These are phyloP conservation scores for Alternaria gaisen DNA, from an alignment of 2,329 filamentous ascomycete species.

Conservation along the genomic window DNA sequence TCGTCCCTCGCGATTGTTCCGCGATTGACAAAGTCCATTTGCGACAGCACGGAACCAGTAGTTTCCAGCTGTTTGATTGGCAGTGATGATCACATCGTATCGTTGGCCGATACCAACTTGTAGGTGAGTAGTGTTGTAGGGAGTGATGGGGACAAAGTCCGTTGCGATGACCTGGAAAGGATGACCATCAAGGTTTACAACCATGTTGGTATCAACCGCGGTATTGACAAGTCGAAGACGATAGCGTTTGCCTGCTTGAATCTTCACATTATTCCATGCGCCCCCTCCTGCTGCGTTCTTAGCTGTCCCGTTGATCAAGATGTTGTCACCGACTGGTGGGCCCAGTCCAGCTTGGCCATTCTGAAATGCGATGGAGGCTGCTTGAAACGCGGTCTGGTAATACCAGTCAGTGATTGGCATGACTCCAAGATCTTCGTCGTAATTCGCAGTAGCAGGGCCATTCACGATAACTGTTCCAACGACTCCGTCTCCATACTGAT, in stretches of 20 bases:
- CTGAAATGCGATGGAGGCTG: constrained; percentile 33
- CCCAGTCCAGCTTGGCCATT: constrained; percentile 22
- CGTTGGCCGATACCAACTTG: constrained; percentile 52
- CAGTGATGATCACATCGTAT: constrained; percentile 48
- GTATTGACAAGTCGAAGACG: constrained; percentile 67
- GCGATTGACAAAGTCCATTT: constrained; percentile 34
- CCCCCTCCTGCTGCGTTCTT: constrained; percentile 52
- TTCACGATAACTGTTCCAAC: constrained; percentile 46
- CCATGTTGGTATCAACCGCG: constrained; percentile 36
- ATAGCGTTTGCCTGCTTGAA: constrained; percentile 58
- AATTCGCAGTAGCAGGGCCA: constrained; percentile 43
- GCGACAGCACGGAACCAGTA: constrained; percentile 48
- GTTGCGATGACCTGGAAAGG: constrained; percentile 44
- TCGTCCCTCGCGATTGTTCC: constrained; percentile 39
- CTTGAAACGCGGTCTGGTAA: constrained; percentile 49
- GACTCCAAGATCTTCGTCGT: constrained; percentile 40
- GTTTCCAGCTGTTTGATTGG: constrained; percentile 42
- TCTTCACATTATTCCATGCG: constrained; percentile 38
- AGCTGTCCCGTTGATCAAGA: constrained; percentile 65
- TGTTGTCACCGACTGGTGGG: constrained; percentile 56
- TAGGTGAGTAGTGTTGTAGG: constrained; percentile 49
- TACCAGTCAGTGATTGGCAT: constrained; percentile 53
- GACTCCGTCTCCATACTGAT: constrained; percentile 55
- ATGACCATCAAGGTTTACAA: constrained; percentile 44
- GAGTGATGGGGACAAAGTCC: constrained; percentile 43